Evolutionary conservation across 2,329 filamentous ascomycete genomes (phyloP).

Genomic region (Leptographium lundbergii): DNA sequence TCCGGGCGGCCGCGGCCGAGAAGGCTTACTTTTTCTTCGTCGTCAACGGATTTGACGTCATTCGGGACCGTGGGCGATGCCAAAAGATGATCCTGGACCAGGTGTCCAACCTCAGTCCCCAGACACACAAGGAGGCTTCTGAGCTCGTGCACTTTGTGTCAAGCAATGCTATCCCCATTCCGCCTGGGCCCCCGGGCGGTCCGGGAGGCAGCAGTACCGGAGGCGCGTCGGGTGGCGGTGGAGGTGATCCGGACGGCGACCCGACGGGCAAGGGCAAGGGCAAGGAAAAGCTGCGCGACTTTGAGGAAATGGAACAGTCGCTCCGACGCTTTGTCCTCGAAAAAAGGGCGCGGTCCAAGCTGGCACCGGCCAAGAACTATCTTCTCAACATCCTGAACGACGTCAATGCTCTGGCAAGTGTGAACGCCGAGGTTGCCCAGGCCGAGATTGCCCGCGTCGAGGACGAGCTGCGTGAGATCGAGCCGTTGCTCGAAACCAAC

Average conservation of each 20-base stretch:
- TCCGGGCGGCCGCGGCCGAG: conserved; percentile 86
- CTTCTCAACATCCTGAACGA: conserved; percentile 87
- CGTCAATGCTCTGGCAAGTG: conserved; percentile 65
- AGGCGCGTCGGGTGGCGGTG: conserved; percentile 39
- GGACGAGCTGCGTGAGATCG: conserved; percentile 66
- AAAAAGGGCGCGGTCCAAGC: conserved; percentile 87
- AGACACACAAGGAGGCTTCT: conserved; percentile 80
- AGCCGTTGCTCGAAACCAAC: conserved; percentile 74
- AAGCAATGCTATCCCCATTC: conserved; percentile 81
- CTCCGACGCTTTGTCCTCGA: conserved; percentile 88
- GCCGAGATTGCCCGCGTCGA: conserved; percentile 74
- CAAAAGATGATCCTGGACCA: conserved; percentile 90
- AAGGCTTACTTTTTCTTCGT: conserved; percentile 99
- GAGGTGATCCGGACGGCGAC: conserved; percentile 42
- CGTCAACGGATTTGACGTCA: conserved; percentile 92
- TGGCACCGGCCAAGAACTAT: conserved; percentile 92
- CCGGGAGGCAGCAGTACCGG: conserved; percentile 41
- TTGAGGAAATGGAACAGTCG: conserved; percentile 79
- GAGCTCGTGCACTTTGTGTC: conserved; percentile 97
- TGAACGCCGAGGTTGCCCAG: conserved; percentile 80
- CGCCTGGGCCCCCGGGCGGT: conserved; percentile 41
- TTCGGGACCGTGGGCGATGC: conserved; percentile 81
- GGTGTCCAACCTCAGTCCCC: conserved; percentile 73
- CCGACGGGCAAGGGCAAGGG: conserved; percentile 73
- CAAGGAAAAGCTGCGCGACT: conserved; percentile 77